A percentile compares a stretch with the other conserved stretches of the same genome.
Evolutionary conservation across 495 filamentous ascomycete genomes (phyloP).

Genomic region (Neurospora sp.): DNA sequence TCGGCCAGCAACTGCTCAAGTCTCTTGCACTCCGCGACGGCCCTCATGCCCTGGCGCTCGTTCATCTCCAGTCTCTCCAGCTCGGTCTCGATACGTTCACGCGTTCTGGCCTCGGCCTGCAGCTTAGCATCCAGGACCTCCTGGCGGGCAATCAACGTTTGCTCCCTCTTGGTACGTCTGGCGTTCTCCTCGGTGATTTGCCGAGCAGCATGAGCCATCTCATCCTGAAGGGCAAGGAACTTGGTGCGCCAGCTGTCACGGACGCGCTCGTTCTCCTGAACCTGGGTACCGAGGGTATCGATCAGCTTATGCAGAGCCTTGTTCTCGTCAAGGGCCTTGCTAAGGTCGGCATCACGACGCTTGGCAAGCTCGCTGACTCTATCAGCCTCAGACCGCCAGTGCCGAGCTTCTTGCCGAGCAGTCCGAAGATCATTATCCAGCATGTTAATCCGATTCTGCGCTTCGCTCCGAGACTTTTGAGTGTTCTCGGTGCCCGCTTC

Average conservation of each 20-base stretch:
- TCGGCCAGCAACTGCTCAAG: slow-evolving; percentile 55
- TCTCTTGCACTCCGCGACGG: slow-evolving; percentile 45
- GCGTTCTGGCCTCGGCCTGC: slow-evolving; percentile 63
- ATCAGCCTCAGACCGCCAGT: slow-evolving; percentile 41
- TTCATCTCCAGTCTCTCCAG: slow-evolving; percentile 64
- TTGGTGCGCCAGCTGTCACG: slow-evolving; percentile 70
- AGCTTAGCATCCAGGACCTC: slow-evolving; percentile 71
- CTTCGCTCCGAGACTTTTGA: slow-evolving; percentile 53
- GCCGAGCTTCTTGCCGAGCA: slow-evolving; percentile 34
- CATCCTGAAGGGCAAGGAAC: slow-evolving; percentile 70
- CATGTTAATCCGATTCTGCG: slow-evolving; percentile 40
- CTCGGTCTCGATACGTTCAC: slow-evolving; percentile 71
- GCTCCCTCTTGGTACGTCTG: slow-evolving; percentile 60
- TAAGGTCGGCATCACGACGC: slow-evolving; percentile 31
- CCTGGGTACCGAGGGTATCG: slow-evolving; percentile 57
- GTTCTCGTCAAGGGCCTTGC: slow-evolving; percentile 31
- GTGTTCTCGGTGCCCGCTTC: slow-evolving; percentile 53
- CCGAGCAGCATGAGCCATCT: slow-evolving; percentile 66
- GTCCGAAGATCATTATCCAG: slow-evolving; percentile 40
- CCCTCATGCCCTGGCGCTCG: slow-evolving; percentile 56
- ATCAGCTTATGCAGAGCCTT: slow-evolving; percentile 53
- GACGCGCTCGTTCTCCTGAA: slow-evolving; percentile 73
- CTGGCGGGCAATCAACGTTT: slow-evolving; percentile 60
- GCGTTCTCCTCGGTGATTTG: slow-evolving; percentile 73
- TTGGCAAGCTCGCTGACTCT: slow-evolving; percentile 29